A percentile compares a stretch with the other conserved stretches of the same genome.
Conservation (phyloP, 2,329 filamentous ascomycete species). For the Exophiala alcalophila region DNA sequence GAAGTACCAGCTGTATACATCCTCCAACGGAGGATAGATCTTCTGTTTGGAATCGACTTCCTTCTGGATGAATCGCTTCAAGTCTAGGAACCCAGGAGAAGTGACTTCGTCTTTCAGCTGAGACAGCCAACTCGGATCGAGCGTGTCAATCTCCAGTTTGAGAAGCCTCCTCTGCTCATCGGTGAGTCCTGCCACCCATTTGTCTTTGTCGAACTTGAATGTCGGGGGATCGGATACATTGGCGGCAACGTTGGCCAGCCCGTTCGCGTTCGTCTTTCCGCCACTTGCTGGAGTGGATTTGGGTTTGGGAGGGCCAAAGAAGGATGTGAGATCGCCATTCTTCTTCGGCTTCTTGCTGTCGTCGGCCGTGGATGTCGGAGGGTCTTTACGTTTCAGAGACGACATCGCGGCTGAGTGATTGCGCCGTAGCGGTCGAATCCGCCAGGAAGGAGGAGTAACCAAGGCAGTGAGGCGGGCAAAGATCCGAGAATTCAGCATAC, state of each 20-base stretch:
- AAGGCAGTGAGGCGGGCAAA: background rate
- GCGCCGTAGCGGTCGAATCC: background rate
- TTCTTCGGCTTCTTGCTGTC: conserved; percentile 69
- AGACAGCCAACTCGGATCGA: conserved; percentile 87
- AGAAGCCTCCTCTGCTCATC: conserved; percentile 79
- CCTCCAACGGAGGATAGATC: conserved; percentile 80
- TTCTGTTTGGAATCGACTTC: conserved; percentile 72
- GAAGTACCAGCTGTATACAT: conserved; percentile 89
- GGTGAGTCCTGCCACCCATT: conserved; percentile 79
- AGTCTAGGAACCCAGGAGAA: conserved; percentile 73
- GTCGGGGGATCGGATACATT: conserved; percentile 27
- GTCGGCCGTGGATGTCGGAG: conserved; percentile 30
- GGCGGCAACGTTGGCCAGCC: conserved; percentile 31
- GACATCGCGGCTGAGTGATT: conserved; percentile 9
- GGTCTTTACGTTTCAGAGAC: conserved; percentile 28
- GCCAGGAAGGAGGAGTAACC: background rate
- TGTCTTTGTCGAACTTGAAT: conserved; percentile 76
- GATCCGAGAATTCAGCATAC: conserved; percentile 3
- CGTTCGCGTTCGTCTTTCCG: conserved; percentile 24
- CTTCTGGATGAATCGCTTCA: conserved; percentile 81
- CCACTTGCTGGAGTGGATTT: conserved; percentile 46
- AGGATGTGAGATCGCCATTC: conserved; percentile 80
- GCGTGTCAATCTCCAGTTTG: conserved; percentile 83
- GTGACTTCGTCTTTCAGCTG: conserved; percentile 83
- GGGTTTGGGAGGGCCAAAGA: conserved; percentile 72